Base-by-base conservation (phyloP, 1,284 basidiomycete species). In the Gymnopus androsaceus region DNA sequence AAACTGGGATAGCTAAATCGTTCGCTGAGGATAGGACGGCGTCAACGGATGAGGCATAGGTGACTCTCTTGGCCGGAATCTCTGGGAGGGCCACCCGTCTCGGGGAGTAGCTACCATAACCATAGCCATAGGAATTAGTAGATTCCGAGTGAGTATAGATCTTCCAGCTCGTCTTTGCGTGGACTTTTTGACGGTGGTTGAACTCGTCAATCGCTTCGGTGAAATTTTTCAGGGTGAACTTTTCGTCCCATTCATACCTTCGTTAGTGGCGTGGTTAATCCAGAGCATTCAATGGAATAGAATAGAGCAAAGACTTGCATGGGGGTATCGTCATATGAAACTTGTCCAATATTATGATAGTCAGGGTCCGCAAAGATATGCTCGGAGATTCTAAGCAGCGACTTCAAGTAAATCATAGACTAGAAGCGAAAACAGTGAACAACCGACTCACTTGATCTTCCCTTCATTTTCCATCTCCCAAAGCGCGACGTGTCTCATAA, bases 311-410 rank as follows among this genome's bases (percentile, higher is more conserved):
- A n/a, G n/a, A 55, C 23, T 19, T 14, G 46, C 54, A 23, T 38
- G 61, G 62, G 62, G 3, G 58, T 60, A 38, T 63, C 62, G 27
- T 63, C 62, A 47, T 63, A 63, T 1, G 62, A 34, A 9, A 61
- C 45, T 11, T 45, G 42, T 19, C 56, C 57, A 11, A 56, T 36
- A 28, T 41, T 27, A 15, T 61, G 51, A 12, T 61, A 63, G 6
- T 57, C 51, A 6, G 55, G 54, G 4, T 55, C 52, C 4, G 62
- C 62, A 54, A 56, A 61, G 14, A 55, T 34, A 8, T 57, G 15
- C 2, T 54, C 40, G n/a, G 60, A 44, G 1, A 63, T 62, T 11
- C 62, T 63, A 40, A 9, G 21, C n/a, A n/a, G n/a, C n/a, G n/a
- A n/a, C n/a, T n/a, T n/a, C n/a, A n/a, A n/a, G n/a, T n/a, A 8